phyloP scores from a whole-genome alignment of 2,329 filamentous ascomycete species.

The Fusarium sp. region DNA sequence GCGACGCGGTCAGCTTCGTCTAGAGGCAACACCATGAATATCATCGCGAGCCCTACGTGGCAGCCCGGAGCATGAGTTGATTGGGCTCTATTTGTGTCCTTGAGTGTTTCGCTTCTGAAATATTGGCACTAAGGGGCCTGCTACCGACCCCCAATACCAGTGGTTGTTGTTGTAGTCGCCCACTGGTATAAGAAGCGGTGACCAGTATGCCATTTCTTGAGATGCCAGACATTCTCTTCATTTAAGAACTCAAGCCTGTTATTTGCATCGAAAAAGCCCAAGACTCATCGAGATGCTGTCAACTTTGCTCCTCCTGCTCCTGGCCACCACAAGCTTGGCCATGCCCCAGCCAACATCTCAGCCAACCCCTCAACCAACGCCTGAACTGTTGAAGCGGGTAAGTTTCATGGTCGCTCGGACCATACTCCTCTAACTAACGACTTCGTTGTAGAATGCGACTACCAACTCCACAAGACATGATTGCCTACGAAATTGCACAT shows the following conservation, averaged over 20 bases:
- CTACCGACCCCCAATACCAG: neutral
- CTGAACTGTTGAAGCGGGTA: neutral
- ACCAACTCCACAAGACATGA: neutral
- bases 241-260: neutral
- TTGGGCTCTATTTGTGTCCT: neutral
- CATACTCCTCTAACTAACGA: neutral
- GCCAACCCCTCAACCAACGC: neutral
- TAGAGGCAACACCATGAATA: neutral
- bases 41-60: neutral
- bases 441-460: neutral
- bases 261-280: neutral
- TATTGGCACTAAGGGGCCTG: neutral
- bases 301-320: neutral
- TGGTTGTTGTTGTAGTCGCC: neutral
- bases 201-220: neutral
- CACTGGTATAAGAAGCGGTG: neutral
- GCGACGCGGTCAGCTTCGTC: neutral
- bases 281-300: neutral
- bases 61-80: neutral
- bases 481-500: neutral
- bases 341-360: neutral
- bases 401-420: neutral
- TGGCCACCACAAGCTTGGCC: neutral
- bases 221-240: no score
- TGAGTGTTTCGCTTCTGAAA: neutral